A percentile compares a stretch with the other conserved stretches of the same genome.
These are phyloP conservation scores for Alectoria sarmentosa DNA, from an alignment of 495 filamentous ascomycete species.

Conservation along the genomic window DNA sequence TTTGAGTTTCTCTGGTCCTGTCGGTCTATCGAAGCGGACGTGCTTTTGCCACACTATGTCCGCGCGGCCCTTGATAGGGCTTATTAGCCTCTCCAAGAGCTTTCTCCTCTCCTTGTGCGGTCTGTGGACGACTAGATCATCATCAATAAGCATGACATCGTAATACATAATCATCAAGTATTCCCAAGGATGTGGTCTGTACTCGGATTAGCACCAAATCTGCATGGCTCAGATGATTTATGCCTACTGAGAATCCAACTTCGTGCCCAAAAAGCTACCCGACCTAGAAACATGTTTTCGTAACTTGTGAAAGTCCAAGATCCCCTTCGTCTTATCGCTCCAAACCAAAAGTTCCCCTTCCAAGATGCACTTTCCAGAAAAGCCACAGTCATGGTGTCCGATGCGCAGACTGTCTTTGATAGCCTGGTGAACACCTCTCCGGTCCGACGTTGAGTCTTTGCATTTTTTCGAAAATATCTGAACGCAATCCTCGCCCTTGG, in stretches of 20 bases:
- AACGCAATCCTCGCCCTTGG: slow-evolving; percentile 47
- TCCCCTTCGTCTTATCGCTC: slow-evolving; percentile 52
- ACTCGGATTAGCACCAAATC: slow-evolving; percentile 17
- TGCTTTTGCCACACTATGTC: slow-evolving; percentile 53
- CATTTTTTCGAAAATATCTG: slow-evolving; percentile 88
- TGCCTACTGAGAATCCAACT: slow-evolving; percentile 61
- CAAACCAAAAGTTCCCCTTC: slow-evolving; percentile 80
- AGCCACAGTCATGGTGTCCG: slow-evolving; percentile 44
- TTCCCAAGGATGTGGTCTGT: slow-evolving; percentile 57
- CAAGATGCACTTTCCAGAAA: slow-evolving; percentile 61
- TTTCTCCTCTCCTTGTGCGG: slow-evolving; percentile 55
- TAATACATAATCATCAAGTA: slow-evolving; percentile 82
- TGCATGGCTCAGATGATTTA: neutral
- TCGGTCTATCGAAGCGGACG: slow-evolving; percentile 50
- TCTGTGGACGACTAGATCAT: slow-evolving; percentile 53
- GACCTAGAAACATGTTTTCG: slow-evolving; percentile 71
- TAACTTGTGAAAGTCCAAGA: slow-evolving; percentile 70
- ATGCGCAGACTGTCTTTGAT: slow-evolving; percentile 50
- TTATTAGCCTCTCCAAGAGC: slow-evolving; percentile 52
- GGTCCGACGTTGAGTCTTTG: slow-evolving; percentile 75
- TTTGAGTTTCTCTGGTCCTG: slow-evolving; percentile 44
- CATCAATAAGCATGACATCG: slow-evolving; percentile 67
- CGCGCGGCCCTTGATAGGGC: slow-evolving; percentile 48
- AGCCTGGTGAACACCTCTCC: slow-evolving; percentile 49
- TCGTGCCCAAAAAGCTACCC: slow-evolving; percentile 59